phyloP scores from a whole-genome alignment of 306 rosid species.

The Medicago ruthenica region DNA sequence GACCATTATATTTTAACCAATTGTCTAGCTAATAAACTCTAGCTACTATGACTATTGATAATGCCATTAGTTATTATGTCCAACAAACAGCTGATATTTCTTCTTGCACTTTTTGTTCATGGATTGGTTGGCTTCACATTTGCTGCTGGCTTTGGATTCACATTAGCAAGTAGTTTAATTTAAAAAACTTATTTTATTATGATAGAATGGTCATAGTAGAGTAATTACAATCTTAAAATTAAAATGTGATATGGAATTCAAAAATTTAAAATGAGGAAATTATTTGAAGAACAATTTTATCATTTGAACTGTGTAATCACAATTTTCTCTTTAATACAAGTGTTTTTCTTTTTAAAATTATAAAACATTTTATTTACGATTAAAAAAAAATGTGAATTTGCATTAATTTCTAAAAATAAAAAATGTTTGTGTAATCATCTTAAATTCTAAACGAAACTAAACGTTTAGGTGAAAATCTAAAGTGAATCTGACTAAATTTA shows the following conservation, averaged over 20 bases:
- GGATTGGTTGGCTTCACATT: too few relatives aligned
- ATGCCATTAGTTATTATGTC: too few relatives aligned
- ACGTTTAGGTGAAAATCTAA: not conserved
- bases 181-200: too few relatives aligned
- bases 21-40: not conserved
- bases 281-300: not conserved
- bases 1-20: not conserved
- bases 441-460: conserved; percentile 11
- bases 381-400: not conserved
- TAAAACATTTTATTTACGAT: not conserved
- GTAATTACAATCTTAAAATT: not conserved
- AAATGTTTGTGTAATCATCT: not conserved
- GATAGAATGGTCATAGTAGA: too few relatives aligned
- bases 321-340: not conserved
- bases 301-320: not conserved
- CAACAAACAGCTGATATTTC: too few relatives aligned
- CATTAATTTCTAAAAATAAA: not conserved
- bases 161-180: too few relatives aligned
- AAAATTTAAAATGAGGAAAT: not conserved
- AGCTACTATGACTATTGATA: too few relatives aligned
- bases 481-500: conserved; percentile 3
- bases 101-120: too few relatives aligned
- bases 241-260: not conserved
- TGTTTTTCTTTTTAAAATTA: not conserved
- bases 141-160: too few relatives aligned